Conservation (phyloP, 176 grass and related monocot genomes). For the Rhynchospora tenuis region DNA sequence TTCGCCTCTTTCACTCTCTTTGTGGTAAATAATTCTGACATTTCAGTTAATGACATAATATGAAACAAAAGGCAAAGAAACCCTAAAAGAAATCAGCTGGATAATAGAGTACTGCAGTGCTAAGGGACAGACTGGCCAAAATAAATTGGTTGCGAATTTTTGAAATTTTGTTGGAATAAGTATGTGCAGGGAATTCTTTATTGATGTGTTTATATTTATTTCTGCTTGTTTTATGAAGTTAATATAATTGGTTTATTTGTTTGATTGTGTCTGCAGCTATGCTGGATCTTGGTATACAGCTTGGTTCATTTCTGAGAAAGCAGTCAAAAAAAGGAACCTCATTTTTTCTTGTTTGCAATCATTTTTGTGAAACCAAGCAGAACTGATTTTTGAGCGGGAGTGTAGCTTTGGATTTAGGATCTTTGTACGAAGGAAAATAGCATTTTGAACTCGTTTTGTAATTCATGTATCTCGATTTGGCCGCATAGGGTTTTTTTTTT, state of each 20-base stretch:
- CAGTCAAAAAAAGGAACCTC: constrained; percentile 4
- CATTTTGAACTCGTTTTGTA: constrained; percentile 17
- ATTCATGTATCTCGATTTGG: constrained; percentile 12
- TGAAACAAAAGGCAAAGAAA: neutral
- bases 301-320: constrained; percentile 76
- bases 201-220: neutral
- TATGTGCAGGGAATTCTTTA: neutral
- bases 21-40: constrained; percentile 48
- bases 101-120: neutral
- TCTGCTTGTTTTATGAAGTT: constrained; percentile 4
- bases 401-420: constrained; percentile 19
- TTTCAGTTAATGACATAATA: neutral
- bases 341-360: neutral
- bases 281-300: constrained; percentile 87
- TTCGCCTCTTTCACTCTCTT: constrained; percentile 95
- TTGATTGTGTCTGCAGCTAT: constrained; percentile 54
- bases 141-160: neutral
- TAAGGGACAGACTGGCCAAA: neutral
- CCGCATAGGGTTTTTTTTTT: neutral
- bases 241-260: neutral
- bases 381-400: constrained; percentile 2
- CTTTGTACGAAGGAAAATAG: constrained; percentile 4
- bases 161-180: neutral
- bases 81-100: neutral
- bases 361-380: constrained; percentile 12